phyloP scores from a whole-genome alignment of 495 filamentous ascomycete species.

The Penicillium chermesinum region DNA sequence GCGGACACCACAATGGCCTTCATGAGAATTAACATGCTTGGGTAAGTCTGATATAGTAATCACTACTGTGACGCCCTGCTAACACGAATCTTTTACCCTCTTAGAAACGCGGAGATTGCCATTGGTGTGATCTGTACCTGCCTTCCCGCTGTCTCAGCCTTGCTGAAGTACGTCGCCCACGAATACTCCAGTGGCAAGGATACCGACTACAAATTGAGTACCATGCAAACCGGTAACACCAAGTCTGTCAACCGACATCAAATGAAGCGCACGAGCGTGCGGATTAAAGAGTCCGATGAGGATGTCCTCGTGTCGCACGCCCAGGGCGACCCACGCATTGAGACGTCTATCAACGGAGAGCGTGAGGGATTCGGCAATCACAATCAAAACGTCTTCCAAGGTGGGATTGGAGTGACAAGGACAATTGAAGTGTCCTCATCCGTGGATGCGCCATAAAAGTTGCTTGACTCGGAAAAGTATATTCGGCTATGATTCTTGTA shows the following conservation, averaged over 20 bases:
- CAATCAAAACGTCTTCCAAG: not conserved
- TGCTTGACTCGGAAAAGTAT: not conserved
- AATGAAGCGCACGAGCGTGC: constrained; percentile 8
- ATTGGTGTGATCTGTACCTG: constrained; percentile 39
- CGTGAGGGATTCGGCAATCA: not conserved
- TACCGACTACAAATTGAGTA: constrained; percentile 16
- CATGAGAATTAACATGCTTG: constrained; percentile 34
- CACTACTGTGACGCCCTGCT: not conserved
- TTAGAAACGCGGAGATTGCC: constrained; percentile 34
- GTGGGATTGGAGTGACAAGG: constrained; percentile 19
- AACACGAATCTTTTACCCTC: not conserved
- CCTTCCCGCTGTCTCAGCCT: constrained; percentile 32
- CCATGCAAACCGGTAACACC: constrained; percentile 11
- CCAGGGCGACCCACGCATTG: constrained; percentile 20
- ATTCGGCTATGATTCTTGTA: not conserved
- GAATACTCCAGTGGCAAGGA: constrained; percentile 20
- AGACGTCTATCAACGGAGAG: constrained; percentile 18
- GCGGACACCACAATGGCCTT: constrained; percentile 31
- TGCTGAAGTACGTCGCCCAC: constrained; percentile 14
- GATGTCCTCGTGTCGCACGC: constrained; percentile 23
- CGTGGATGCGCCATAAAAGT: not conserved
- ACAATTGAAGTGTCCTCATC: constrained; percentile 18
- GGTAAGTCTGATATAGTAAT: constrained; percentile 19
- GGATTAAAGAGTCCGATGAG: constrained; percentile 16
- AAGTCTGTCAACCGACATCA: constrained; percentile 8